Conservation (phyloP, 108 stramenopile species). For the Epithemia pelagica region DNA sequence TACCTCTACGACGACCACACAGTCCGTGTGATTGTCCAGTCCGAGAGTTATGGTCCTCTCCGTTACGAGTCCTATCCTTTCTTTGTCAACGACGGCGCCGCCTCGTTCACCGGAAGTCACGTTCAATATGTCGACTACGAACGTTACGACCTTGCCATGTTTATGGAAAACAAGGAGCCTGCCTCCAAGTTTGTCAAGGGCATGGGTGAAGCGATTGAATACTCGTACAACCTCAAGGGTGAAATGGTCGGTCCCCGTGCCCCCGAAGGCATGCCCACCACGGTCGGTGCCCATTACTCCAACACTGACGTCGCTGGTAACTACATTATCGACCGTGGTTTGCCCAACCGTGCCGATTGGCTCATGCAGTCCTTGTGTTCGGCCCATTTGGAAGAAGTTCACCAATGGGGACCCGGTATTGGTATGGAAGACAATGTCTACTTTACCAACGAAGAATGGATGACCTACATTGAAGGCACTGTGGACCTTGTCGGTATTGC, state of each 20-base stretch:
- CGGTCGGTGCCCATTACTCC: constrained; percentile 41
- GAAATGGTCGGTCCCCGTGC: constrained; percentile 39
- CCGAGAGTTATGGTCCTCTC: constrained; percentile 43
- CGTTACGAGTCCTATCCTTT: constrained; percentile 37
- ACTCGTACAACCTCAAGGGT: constrained; percentile 42
- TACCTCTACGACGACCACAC: constrained; percentile 51
- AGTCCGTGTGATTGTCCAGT: constrained; percentile 46
- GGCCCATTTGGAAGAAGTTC: constrained; percentile 50
- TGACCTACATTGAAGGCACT: constrained; percentile 19
- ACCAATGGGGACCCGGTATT: constrained; percentile 57
- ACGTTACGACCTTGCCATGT: constrained; percentile 26
- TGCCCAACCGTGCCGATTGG: constrained; percentile 41
- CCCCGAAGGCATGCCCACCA: constrained; percentile 21
- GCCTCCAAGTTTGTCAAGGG: constrained; percentile 52
- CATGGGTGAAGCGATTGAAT: constrained; percentile 37
- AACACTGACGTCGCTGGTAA: constrained; percentile 55
- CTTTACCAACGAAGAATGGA: constrained; percentile 65
- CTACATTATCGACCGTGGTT: constrained; percentile 17
- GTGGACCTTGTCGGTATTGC: constrained; percentile 17
- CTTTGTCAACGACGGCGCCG: constrained; percentile 32
- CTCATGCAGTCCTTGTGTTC: constrained; percentile 49
- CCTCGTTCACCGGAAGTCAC: constrained; percentile 45
- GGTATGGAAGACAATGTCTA: constrained; percentile 52
- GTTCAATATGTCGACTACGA: constrained; percentile 57
- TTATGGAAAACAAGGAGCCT: constrained; percentile 34